phyloP scores from a whole-genome alignment of 2,329 filamentous ascomycete genomes.

The Cytospora piceae region DNA sequence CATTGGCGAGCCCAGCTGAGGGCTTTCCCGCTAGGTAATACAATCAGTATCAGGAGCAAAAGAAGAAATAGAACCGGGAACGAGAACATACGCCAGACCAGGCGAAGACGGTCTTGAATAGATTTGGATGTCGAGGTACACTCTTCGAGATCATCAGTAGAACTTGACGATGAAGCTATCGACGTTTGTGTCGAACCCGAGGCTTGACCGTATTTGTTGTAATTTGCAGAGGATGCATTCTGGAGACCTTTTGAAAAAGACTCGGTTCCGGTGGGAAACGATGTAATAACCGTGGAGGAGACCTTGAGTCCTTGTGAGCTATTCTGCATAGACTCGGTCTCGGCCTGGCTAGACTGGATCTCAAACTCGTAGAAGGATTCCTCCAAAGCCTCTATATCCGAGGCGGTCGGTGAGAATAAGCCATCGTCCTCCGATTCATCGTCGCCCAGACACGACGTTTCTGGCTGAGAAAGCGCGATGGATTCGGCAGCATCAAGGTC shows the following conservation, averaged over 20 bases:
- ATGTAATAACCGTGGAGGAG: neutral
- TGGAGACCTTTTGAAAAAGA: no score
- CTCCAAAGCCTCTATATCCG: constrained; percentile 26
- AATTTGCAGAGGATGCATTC: neutral
- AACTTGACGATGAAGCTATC: neutral
- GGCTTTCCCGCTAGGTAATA: constrained; percentile 42
- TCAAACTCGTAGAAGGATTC: constrained; percentile 16
- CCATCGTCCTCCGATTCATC: neutral
- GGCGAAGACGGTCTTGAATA: constrained; percentile 11
- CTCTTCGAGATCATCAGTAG: neutral
- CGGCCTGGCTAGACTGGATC: constrained; percentile 4
- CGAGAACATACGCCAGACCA: constrained; percentile 23
- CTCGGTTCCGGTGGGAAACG: neutral
- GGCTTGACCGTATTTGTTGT: neutral
- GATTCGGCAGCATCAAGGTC: neutral
- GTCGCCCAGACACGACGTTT: neutral
- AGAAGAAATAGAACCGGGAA: neutral
- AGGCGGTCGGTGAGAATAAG: constrained; percentile 24
- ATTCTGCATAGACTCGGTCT: neutral
- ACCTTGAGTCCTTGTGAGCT: constrained; percentile 1
- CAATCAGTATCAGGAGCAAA: neutral
- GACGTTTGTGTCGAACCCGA: neutral
- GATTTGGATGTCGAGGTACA: neutral
- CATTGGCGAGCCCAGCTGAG: constrained; percentile 43
- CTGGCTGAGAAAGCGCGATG: neutral